A percentile compares a stretch with the other conserved stretches of the same genome.
Evolutionary conservation across 2,329 filamentous ascomycete genomes (phyloP).

Genomic region (Esteya vermicola): DNA sequence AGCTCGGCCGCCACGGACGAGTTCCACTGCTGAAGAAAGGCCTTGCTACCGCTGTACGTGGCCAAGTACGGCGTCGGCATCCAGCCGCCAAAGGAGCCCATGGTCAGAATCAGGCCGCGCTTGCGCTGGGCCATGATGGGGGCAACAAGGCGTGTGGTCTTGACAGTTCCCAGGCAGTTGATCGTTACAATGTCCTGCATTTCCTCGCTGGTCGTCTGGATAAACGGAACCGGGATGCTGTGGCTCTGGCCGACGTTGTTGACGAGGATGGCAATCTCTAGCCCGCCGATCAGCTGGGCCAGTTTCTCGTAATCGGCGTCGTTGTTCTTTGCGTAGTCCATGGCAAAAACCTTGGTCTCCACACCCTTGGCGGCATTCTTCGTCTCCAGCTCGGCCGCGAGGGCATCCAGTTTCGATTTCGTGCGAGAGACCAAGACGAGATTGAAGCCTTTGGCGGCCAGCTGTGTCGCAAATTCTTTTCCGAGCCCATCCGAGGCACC

Average conservation of each 20-base stretch:
- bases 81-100: conserved; percentile 93
- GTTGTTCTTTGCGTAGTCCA: conserved; percentile 79
- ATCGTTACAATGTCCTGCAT: conserved; percentile 84
- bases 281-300: conserved; percentile 49
- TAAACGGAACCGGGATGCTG: conserved; percentile 80
- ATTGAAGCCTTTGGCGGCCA: conserved; percentile 87
- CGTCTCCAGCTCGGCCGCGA: conserved; percentile 60
- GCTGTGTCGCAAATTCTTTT: conserved; percentile 86
- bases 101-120: conserved; percentile 81
- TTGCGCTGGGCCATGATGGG: conserved; percentile 75
- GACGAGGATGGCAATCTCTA: conserved; percentile 77
- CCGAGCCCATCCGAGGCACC: conserved; percentile 93
- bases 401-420: conserved; percentile 70
- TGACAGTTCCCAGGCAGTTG: conserved; percentile 85
- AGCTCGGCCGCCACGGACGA: conserved; percentile 74
- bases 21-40: conserved; percentile 95
- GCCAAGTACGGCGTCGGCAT: conserved; percentile 84
- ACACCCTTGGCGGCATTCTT: conserved; percentile 49
- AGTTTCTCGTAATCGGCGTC: conserved; percentile 69
- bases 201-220: conserved; percentile 64
- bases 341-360: conserved; percentile 65
- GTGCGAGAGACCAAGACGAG: conserved; percentile 90
- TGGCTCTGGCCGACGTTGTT: conserved; percentile 97
- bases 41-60: conserved; percentile 95
- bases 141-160: conserved; percentile 71